Conservation (phyloP, 2,329 filamentous ascomycete genomes). For the Botrytis byssoidea region DNA sequence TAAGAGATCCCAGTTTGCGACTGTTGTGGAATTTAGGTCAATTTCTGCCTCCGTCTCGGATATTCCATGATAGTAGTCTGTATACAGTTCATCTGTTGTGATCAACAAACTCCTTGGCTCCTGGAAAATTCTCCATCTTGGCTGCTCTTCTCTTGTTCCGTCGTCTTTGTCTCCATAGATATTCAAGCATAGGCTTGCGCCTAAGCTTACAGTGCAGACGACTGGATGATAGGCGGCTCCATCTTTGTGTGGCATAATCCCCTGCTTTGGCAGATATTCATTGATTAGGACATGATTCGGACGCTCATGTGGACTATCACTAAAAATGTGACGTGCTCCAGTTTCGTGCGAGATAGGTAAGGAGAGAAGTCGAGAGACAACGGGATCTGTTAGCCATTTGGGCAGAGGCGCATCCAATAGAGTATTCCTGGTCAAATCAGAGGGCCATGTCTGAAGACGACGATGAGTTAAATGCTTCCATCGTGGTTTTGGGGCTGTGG, state of each 20-base stretch:
- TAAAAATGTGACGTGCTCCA: constrained; percentile 49
- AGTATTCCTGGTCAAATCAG: constrained; percentile 73
- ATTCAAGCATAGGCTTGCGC: constrained; percentile 73
- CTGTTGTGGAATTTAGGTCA: constrained; percentile 56
- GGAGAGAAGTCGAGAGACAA: constrained; percentile 61
- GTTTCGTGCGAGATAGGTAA: constrained; percentile 43
- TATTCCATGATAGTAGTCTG: constrained; percentile 72
- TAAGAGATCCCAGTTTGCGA: constrained; percentile 73
- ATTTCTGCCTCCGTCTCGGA: constrained; percentile 64
- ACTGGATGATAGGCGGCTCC: constrained; percentile 82
- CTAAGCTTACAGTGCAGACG: constrained; percentile 88
- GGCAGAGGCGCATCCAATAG: constrained; percentile 75
- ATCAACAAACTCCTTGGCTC: constrained; percentile 80
- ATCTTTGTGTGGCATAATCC: constrained; percentile 98
- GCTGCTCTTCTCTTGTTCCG: constrained; percentile 53
- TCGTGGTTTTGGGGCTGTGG: constrained; percentile 65
- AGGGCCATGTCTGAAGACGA: constrained; percentile 87
- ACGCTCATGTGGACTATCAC: constrained; percentile 65
- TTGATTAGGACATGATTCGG: constrained; percentile 95
- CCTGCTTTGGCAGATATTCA: constrained; percentile 81
- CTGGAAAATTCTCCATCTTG: constrained; percentile 65
- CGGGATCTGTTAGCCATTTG: constrained; percentile 67
- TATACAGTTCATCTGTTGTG: constrained; percentile 68
- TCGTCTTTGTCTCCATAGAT: constrained; percentile 65
- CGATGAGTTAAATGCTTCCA: constrained; percentile 91